phyloP scores from a whole-genome alignment of 257 asterid species.

The Przewalskia tangutica region DNA sequence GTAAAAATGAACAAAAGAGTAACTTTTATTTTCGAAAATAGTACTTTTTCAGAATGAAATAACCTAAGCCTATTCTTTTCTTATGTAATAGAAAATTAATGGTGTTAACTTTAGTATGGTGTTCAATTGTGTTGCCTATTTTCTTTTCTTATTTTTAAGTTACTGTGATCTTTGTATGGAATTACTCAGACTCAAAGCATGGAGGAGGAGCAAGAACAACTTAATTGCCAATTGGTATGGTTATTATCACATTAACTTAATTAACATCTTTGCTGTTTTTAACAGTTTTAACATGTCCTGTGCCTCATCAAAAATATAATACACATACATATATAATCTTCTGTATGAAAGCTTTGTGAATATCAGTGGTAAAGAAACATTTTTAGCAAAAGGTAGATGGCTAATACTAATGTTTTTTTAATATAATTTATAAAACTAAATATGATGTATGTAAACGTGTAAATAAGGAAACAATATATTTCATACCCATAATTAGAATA shows the following conservation, averaged over 20 bases:
- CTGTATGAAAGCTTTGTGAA: background rate
- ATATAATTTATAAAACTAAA: background rate
- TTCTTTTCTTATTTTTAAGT: background rate
- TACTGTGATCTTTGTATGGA: background rate
- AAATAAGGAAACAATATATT: no score
- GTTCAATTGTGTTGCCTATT: background rate
- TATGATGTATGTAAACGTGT: no score
- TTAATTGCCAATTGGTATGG: slow-evolving; percentile 5
- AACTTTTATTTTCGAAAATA: background rate
- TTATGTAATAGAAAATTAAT: background rate
- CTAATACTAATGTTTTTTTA: background rate
- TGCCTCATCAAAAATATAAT: background rate
- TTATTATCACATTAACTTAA: background rate
- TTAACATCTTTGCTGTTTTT: background rate
- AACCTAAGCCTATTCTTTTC: background rate
- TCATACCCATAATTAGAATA: no score
- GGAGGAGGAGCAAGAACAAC: slow-evolving; percentile 12
- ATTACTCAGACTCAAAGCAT: slow-evolving; percentile 5
- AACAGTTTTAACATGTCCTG: background rate
- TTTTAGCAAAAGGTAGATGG: background rate
- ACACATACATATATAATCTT: background rate
- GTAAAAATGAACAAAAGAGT: no score
- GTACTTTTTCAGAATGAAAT: background rate
- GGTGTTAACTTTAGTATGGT: background rate
- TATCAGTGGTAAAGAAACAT: background rate